These are phyloP conservation scores for Claviceps monticola DNA, from an alignment of 2,329 filamentous ascomycete genomes.

Conservation along the genomic window DNA sequence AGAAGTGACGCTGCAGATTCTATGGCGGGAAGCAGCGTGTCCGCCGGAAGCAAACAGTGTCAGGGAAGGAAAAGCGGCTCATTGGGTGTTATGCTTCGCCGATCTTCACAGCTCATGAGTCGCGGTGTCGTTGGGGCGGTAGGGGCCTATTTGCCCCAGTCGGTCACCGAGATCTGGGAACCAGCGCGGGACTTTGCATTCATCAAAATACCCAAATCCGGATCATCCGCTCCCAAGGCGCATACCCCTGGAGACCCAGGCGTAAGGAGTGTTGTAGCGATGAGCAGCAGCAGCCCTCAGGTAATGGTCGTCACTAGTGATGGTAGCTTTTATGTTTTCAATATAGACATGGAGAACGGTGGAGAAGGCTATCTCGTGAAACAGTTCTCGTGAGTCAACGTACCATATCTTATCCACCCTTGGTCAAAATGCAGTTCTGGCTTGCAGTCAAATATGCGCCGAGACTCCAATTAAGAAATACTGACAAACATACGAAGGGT, in stretches of 20 bases:
- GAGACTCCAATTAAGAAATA: neutral
- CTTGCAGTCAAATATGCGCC: neutral
- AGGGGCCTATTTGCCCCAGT: conserved; percentile 81
- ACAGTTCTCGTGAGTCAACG: conserved; percentile 66
- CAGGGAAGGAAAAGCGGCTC: conserved; percentile 53
- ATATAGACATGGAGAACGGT: conserved; percentile 85
- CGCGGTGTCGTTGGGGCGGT: conserved; percentile 79
- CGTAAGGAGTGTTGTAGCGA: conserved; percentile 83
- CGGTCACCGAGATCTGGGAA: conserved; percentile 97
- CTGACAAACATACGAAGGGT: conserved; percentile 23
- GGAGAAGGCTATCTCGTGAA: conserved; percentile 86
- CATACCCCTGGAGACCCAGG: conserved; percentile 18
- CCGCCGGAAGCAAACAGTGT: conserved; percentile 13
- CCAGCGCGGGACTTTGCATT: conserved; percentile 89
- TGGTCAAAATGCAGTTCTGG: neutral
- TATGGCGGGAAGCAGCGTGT: conserved; percentile 13
- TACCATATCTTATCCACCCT: conserved; percentile 8
- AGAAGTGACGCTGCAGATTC: conserved; percentile 33
- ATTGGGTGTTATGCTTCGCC: conserved; percentile 79
- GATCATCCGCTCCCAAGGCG: conserved; percentile 9
- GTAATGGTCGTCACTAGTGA: conserved; percentile 98
- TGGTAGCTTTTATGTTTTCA: conserved; percentile 88
- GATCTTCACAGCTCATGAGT: conserved; percentile 87
- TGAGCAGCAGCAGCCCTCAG: conserved; percentile 87
- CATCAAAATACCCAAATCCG: conserved; percentile 70